A percentile compares a stretch with the other conserved stretches of the same genome.
Conservation (phyloP, 139 green algal species). For the Micractinium conductrix region DNA sequence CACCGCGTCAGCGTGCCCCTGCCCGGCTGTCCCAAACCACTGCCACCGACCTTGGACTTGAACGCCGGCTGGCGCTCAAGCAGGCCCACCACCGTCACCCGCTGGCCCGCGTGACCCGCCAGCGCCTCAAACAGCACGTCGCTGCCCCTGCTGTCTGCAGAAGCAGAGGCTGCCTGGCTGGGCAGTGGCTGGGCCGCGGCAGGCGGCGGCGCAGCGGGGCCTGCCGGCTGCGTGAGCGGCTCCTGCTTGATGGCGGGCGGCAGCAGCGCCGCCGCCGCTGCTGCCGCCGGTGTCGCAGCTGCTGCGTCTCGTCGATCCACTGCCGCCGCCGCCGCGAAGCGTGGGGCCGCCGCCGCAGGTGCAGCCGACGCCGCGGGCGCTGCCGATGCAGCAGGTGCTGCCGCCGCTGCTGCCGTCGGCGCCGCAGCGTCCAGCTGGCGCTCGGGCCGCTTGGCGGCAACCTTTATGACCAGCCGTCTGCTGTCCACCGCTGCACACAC, state of each 20-base stretch:
- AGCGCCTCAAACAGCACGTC: background rate
- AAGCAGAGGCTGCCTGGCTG: no score
- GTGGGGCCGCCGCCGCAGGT: background rate
- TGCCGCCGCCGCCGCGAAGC: background rate
- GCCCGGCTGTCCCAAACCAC: background rate
- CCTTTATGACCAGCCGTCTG: background rate
- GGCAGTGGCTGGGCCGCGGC: no score
- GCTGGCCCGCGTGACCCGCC: background rate
- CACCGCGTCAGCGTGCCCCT: background rate
- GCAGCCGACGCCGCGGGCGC: background rate
- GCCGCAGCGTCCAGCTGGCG: background rate
- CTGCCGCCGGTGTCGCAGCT: background rate
- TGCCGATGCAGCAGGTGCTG: background rate
- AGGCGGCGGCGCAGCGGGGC: background rate
- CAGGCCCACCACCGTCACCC: background rate
- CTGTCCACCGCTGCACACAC: background rate
- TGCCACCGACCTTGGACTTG: background rate
- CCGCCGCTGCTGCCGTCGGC: background rate
- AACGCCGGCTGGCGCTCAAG: background rate
- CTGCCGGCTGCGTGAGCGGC: background rate
- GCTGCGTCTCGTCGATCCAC: background rate
- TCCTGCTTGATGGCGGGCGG: background rate
- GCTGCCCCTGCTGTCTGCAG: background rate
- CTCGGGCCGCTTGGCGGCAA: background rate
- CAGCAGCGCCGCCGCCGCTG: background rate